phyloP scores from a whole-genome alignment of 495 filamentous ascomycete species.

The Xylaria acuta region DNA sequence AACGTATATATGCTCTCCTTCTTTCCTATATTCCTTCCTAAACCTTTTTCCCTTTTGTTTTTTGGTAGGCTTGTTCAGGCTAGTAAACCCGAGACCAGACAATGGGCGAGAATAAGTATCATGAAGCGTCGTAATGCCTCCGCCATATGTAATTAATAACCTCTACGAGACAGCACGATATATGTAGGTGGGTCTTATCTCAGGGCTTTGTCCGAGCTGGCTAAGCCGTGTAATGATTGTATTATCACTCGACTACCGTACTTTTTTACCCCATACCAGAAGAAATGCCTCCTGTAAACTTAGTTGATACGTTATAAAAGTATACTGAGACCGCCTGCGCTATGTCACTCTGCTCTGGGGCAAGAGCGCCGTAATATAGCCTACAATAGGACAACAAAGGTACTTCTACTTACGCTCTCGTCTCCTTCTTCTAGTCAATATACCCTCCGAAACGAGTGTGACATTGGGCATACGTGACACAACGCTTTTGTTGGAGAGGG shows the following conservation, averaged over 20 bases:
- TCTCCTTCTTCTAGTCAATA: not conserved
- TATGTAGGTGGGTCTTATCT: not conserved
- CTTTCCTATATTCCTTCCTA: not conserved
- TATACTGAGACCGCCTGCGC: no score
- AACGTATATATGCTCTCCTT: not conserved
- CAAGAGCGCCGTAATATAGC: not conserved
- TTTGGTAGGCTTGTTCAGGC: not conserved
- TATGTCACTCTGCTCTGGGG: no score
- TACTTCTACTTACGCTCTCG: not conserved
- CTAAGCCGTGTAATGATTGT: not conserved
- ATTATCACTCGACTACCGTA: not conserved
- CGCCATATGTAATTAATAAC: not conserved
- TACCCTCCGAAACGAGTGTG: slow-evolving; percentile 10
- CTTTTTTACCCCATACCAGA: no score
- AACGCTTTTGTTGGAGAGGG: not conserved
- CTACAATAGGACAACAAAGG: not conserved
- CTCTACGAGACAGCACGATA: not conserved
- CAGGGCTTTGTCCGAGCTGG: not conserved
- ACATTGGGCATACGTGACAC: slow-evolving; percentile 5
- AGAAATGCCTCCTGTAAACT: no score
- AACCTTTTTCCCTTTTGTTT: not conserved
- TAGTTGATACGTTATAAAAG: no score
- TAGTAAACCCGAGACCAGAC: not conserved
- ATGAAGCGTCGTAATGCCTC: not conserved
- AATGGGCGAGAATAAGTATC: not conserved